Evolutionary conservation across 257 asterid species (phyloP).

Genomic region (Ilex aquifolium): DNA sequence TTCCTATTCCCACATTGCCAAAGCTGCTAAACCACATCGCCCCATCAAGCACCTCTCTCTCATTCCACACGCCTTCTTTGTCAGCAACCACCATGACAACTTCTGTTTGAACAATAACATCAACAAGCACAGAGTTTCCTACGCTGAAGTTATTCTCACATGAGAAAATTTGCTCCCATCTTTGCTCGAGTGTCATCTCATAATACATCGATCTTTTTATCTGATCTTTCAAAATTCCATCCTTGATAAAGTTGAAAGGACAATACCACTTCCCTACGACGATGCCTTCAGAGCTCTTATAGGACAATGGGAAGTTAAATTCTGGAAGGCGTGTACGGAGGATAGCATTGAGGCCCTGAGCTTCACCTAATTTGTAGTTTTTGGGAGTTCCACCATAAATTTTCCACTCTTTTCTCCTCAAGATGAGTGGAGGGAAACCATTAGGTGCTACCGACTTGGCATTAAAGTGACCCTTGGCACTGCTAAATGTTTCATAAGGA

Average conservation of each 20-base stretch:
- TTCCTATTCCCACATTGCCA: constrained; percentile 11
- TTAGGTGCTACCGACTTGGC: constrained; percentile 31
- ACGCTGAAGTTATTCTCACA: constrained; percentile 11
- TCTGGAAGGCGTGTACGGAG: constrained; percentile 11
- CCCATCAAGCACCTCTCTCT: constrained; percentile 16
- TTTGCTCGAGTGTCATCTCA: constrained; percentile 48
- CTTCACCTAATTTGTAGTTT: constrained; percentile 4
- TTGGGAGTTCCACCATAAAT: constrained; percentile 1
- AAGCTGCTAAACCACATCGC: constrained; percentile 40
- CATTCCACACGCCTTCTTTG: constrained; percentile 29
- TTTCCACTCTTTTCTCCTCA: constrained; percentile 19
- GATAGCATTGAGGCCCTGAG: constrained; percentile 7
- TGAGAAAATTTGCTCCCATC: constrained; percentile 47
- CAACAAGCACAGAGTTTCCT: constrained; percentile 25
- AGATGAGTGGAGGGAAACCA: constrained; percentile 37
- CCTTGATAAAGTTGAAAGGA: constrained; percentile 63
- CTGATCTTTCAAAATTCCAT: constrained; percentile 37
- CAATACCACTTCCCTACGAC: constrained; percentile 54
- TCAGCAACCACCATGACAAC: constrained; percentile 19
- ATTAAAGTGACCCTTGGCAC: constrained; percentile 3
- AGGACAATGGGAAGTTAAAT: not conserved
- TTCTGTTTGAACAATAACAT: constrained; percentile 30
- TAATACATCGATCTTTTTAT: constrained; percentile 40
- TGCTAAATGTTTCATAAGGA: constrained; percentile 8
- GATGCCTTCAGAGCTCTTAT: constrained; percentile 6